These are phyloP conservation scores for Leccinum pallidistipes DNA, from an alignment of 1,284 basidiomycete genomes.

Conservation along the genomic window DNA sequence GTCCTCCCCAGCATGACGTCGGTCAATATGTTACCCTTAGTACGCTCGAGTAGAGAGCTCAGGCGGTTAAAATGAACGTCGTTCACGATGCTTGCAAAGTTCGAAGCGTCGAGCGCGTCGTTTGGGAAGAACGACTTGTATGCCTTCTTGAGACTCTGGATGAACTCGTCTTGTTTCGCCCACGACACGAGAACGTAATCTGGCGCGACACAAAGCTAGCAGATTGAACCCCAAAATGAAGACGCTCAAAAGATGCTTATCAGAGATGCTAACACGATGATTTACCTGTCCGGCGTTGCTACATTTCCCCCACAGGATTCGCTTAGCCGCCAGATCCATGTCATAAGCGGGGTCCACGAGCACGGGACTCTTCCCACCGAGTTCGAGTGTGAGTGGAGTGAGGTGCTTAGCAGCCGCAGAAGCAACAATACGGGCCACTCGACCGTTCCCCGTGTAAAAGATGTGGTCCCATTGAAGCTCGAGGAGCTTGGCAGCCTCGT, in stretches of 20 bases:
- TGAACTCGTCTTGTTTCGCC: constrained; percentile 50
- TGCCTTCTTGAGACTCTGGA: constrained; percentile 47
- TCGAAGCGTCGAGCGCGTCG: constrained; percentile 20
- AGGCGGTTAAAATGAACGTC: constrained; percentile 26
- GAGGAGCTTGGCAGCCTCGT: constrained; percentile 51
- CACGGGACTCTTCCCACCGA: constrained; percentile 69
- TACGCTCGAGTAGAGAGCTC: constrained; percentile 44
- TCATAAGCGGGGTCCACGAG: constrained; percentile 52
- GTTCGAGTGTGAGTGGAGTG: constrained; percentile 63
- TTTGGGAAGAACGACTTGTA: constrained; percentile 34
- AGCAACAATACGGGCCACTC: constrained; percentile 62
- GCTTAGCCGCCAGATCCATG: constrained; percentile 42
- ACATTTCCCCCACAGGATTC: constrained; percentile 58
- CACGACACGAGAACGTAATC: constrained; percentile 62
- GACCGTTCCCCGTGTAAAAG: constrained; percentile 40
- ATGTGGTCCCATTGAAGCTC: constrained; percentile 63
- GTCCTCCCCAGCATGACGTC: constrained; percentile 46
- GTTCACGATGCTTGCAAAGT: constrained; percentile 25
- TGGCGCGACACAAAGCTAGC: constrained; percentile 58
- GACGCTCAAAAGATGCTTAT: not conserved
- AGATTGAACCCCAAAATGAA: not conserved
- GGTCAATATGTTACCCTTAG: constrained; percentile 56
- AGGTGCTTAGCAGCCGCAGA: constrained; percentile 63
- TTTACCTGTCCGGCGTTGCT: constrained; percentile 51
- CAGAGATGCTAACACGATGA: not conserved